phyloP scores from a whole-genome alignment of 78 protist species.

The Andalucia godoyi region DNA sequence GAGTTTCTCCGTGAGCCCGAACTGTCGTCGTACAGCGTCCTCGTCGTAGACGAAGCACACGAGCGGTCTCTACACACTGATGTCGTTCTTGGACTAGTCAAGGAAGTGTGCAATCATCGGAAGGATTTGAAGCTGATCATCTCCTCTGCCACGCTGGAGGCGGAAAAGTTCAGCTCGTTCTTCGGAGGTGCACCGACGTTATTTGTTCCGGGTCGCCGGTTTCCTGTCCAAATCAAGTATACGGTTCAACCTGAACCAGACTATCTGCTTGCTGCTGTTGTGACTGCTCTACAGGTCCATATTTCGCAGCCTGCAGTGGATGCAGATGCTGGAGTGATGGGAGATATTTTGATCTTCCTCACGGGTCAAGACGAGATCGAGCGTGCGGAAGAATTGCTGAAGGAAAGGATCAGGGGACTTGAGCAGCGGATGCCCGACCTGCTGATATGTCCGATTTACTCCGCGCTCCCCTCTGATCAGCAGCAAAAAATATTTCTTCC shows the following conservation, averaged over 20 bases:
- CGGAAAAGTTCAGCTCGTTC: conserved; percentile 42
- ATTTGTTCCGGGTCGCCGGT: conserved; percentile 14
- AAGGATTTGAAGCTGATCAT: conserved; percentile 28
- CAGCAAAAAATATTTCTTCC: conserved; percentile 84
- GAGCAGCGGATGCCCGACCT: conserved; percentile 78
- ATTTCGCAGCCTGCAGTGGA: conserved; percentile 59
- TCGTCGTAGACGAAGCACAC: conserved; percentile 98
- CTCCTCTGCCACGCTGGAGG: conserved; percentile 64
- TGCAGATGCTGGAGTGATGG: no score
- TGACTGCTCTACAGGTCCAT: neutral
- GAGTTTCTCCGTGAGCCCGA: conserved; percentile 80
- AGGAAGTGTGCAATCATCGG: conserved; percentile 13
- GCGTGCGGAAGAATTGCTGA: conserved; percentile 58
- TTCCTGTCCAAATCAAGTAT: conserved; percentile 23
- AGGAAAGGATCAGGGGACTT: conserved; percentile 52
- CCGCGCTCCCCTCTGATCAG: conserved; percentile 89
- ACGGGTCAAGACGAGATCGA: conserved; percentile 97
- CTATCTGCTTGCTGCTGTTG: neutral
- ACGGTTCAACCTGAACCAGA: neutral
- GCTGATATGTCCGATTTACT: conserved; percentile 81
- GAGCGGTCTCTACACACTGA: conserved; percentile 98
- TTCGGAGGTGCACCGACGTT: conserved; percentile 32
- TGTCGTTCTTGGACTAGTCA: conserved; percentile 83
- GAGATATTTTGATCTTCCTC: conserved; percentile 85
- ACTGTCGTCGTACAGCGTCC: conserved; percentile 48